Base-by-base conservation (phyloP, 2,329 filamentous ascomycete species). In the Onygenales sp. region DNA sequence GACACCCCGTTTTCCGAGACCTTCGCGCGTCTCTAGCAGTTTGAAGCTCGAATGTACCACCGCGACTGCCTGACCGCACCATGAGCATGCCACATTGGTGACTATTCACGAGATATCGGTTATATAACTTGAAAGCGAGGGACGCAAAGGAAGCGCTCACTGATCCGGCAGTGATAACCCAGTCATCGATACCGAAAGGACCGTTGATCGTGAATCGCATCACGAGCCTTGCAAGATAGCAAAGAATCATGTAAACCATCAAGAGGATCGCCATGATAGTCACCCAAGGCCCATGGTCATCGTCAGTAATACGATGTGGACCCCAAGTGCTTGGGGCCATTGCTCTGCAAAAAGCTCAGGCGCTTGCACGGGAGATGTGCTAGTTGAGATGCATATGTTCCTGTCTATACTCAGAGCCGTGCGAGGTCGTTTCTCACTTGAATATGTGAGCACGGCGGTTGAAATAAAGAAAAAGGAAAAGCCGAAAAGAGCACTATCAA, bases 201-300 rank as follows among this genome's bases (percentile, higher is more conserved):
- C 55, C 57, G 36, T 59, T 59, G 37, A 59, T 56, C 8, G 57
- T 57, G 32, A 56, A 42, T 47, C 57, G 52, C 40, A 56, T 54
- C 31, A 55, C 13, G 33, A 59, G 13, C 34, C 57, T 54, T 21
- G 54, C 54, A 27, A 57, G 42, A 42, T 53, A 57, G 39, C 55
- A 57, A 2, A 59, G 44, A 42, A 59, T 51, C 46, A 51, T 57
- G 39, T 59, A 59, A 9, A 54, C 54, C 54, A 56, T 54, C 31
- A 57, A 48, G 10, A 59, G 27, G 7, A 42, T 54, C 4, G 57
- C 50, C 10, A 55, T 54, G 34, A 59, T 48, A 42, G 54, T 54
- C 10, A 59, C 57, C 49, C 49, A 52, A 4, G 57, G 55, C 7
- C 55, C 55, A 45, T 54, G 54, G 42, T 59, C 57, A 39, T 56